Evolutionary conservation across 768 basidiomycete genomes (phyloP).

Genomic region (Phallus indusiatus): DNA sequence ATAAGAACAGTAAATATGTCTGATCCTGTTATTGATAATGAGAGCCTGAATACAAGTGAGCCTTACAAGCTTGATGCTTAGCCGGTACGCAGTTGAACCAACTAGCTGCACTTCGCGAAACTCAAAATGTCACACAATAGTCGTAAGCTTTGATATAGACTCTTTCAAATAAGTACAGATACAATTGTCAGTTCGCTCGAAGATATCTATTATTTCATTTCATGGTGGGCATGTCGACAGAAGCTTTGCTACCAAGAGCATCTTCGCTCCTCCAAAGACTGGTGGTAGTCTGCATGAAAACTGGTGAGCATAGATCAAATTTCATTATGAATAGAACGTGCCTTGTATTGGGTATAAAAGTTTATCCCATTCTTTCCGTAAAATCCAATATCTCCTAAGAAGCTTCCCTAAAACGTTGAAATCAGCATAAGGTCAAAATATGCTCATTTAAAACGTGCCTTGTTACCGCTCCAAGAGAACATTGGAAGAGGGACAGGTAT

Average conservation of each 20-base stretch:
- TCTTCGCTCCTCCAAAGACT: conserved; percentile 89
- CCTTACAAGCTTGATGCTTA: no score
- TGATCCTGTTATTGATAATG: not conserved
- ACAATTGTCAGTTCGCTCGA: not conserved
- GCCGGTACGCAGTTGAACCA: no score
- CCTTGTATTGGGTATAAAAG: conserved; percentile 95
- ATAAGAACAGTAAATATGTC: not conserved
- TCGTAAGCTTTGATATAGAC: not conserved
- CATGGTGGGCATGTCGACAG: conserved; percentile 78
- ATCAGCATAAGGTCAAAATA: not conserved
- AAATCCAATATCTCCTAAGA: conserved; percentile 80
- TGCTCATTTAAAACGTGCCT: conserved; percentile 29
- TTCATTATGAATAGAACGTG: conserved; percentile 8
- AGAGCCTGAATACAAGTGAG: not conserved
- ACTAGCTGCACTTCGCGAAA: no score
- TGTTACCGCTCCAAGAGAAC: conserved; percentile 97
- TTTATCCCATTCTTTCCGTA: conserved; percentile 90
- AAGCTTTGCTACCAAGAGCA: conserved; percentile 67
- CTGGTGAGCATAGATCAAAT: conserved; percentile 1
- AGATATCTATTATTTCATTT: conserved; percentile 11
- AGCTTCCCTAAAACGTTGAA: conserved; percentile 40
- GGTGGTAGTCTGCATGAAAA: conserved; percentile 65
- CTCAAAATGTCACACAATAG: no score
- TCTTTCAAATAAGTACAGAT: not conserved
- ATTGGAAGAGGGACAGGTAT: conserved; percentile 86